Conservation (phyloP, 208 protist genomes). For the Acanthamoeba healyi region DNA sequence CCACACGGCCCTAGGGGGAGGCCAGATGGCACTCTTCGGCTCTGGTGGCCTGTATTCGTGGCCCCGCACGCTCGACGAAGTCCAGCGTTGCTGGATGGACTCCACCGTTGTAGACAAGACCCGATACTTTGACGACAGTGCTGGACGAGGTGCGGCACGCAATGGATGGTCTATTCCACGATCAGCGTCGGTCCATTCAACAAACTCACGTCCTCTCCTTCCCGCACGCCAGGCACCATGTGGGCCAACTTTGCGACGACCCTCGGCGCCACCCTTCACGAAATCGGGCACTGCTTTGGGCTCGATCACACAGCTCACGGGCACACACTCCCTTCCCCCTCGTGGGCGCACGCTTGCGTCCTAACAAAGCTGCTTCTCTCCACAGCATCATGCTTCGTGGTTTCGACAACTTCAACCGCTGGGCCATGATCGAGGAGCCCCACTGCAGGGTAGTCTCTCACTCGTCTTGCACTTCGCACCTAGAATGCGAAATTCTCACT, state of each 20-base stretch:
- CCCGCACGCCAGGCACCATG: not conserved
- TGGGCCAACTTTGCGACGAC: constrained; percentile 15
- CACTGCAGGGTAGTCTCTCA: not conserved
- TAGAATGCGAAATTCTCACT: no score
- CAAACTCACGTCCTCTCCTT: not conserved
- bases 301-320: constrained; percentile 9
- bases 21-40: not conserved
- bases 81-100: constrained; percentile 8
- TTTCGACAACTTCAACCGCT: constrained; percentile 4
- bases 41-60: not conserved
- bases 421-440: constrained; percentile 33
- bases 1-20: not conserved
- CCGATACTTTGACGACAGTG: not conserved
- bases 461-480: not conserved
- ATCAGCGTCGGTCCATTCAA: no score
- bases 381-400: not conserved
- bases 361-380: no score
- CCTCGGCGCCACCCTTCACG: not conserved
- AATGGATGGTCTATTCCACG: no score
- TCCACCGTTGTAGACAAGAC: not conserved
- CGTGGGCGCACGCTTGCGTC: no score
- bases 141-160: not conserved
- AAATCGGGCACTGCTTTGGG: constrained; percentile 36
- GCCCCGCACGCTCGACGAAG: not conserved
- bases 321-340: not conserved